These are phyloP conservation scores for Bolboschoenus planiculmis DNA, from an alignment of 176 grass and related monocot genomes.

Conservation along the genomic window DNA sequence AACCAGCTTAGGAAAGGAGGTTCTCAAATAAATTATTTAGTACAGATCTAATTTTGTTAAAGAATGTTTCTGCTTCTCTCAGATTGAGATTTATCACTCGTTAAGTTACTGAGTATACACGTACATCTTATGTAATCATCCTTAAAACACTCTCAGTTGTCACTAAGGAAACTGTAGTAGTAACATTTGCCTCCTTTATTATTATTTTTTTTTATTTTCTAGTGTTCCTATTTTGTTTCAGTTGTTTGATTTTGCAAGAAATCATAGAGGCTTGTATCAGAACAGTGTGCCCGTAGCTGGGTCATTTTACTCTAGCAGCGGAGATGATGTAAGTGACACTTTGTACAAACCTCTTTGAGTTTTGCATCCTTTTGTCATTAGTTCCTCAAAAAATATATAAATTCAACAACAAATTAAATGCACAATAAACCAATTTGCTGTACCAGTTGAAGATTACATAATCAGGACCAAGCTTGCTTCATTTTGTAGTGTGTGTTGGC, in stretches of 20 bases:
- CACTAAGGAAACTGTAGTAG: background rate
- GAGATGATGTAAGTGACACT: conserved; percentile 43
- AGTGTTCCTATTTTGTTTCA: conserved; percentile 21
- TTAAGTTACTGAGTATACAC: background rate
- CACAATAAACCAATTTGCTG: background rate
- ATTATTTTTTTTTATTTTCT: conserved; percentile 11
- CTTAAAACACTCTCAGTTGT: background rate
- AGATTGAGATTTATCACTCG: too few relatives aligned
- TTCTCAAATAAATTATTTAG: background rate
- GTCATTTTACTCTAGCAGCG: conserved; percentile 52
- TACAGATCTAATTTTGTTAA: background rate
- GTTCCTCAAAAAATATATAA: background rate
- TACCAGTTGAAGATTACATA: background rate
- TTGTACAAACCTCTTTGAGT: background rate
- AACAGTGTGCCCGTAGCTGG: conserved; percentile 39
- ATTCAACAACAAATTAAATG: background rate
- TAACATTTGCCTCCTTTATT: background rate
- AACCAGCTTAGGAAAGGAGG: background rate
- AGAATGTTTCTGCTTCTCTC: background rate
- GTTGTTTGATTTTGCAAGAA: conserved; percentile 60
- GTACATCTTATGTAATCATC: background rate
- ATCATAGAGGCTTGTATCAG: conserved; percentile 52
- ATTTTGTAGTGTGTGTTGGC: background rate
- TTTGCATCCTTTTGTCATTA: background rate
- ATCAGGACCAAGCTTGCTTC: background rate